Evolutionary conservation across 2,329 filamentous ascomycete species (phyloP), one percentile per base, ranked within the genome.

Genomic region (Fusarium humuli): DNA sequence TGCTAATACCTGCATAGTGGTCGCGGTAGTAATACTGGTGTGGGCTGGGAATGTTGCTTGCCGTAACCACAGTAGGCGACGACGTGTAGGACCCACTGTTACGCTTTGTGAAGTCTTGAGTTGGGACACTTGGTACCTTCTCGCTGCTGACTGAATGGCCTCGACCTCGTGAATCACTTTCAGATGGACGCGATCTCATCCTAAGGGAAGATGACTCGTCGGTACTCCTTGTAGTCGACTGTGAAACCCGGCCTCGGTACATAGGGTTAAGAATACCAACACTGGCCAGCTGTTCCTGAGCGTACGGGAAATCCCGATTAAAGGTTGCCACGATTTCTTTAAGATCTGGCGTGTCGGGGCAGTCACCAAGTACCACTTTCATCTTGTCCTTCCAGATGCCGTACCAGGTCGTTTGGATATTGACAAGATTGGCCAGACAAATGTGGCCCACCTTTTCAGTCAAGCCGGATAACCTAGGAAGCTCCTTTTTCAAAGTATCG

Each of bases 401-500:
- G 77, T 91, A 94, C 95, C 95, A 99, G 50, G 88, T 86, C 20
- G 89, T 87, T 79, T 98, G 94, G 47, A 97, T 91, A 69, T 92
- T 90, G 71, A 98, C 89, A 75, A 98, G 94, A 74, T 94, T 94
- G 61, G 87, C 88, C 45, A 97, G 85, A 74, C 93, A 95, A 25
- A 92, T 91, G 74, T 94, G 92, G 74, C 96, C 94, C 66, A 98
- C 84, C 74, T 91, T 92, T 67, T 93, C 93, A 2, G 95, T 98
- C 69, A 96, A 82, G 10, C 84, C 82, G 54, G 96, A 97, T 18
- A 99, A 86, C 77, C 91, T 91, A 3, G 95, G 95, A 48, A 99
- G 86, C 78, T 98, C 95, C 71, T 95, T 92, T 80, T 97, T 98
- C 64, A 98, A 85, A 1, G 95, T 94, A 68, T 97, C 93, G 77